Evolutionary conservation across 2,329 filamentous ascomycete genomes (phyloP), one percentile per base, ranked within the genome.

Genomic region (Exophiala sp.): DNA sequence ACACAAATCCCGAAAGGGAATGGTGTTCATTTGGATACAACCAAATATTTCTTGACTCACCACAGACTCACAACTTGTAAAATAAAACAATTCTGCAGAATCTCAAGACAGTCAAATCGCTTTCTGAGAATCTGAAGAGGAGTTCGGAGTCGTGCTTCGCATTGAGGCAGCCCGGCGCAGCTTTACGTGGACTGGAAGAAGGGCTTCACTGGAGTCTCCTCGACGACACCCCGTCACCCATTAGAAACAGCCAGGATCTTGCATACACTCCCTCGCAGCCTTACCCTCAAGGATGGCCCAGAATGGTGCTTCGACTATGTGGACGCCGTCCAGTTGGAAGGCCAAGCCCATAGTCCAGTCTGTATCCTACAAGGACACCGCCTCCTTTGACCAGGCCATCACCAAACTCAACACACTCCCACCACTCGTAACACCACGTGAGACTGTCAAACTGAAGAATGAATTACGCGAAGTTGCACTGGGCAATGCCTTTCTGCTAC

Each of bases 401-500:
- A 55, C 60, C 14, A 74, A 76, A 59, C 62, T 78, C 35, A 68
- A 73, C 53, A 69, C 66, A 45, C 65, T 78, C 5, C 75, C 75
- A 16, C 75, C 75, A 0, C 62, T 78, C 35, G 75, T 77, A 14
- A 76, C 75, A 11, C 71, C 74, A 10, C 70, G 69, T 43, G 75
- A 77, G 71, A 95, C 99, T 66, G 78, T 83, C 63, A 86, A 83
- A 59, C 80, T 99, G 49, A 91, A 91, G 68, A 78, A 83, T 48
- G 86, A 83, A 65, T 80, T 99, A 18, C 83, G 84, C 55, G 89
- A 96, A 74, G 94, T 95, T 5, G 94, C 94, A 4, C 77, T 88
- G 34, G 94, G 94, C 33, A 91, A 92, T 62, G 89, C 92, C 10
- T 97, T 99, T 70, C 79, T 99, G 8, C 83, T 99, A 3, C 94